A percentile compares a stretch with the other conserved stretches of the same genome.
Evolutionary conservation across 768 basidiomycete genomes (phyloP).

Genomic region (Suillus variegatus): DNA sequence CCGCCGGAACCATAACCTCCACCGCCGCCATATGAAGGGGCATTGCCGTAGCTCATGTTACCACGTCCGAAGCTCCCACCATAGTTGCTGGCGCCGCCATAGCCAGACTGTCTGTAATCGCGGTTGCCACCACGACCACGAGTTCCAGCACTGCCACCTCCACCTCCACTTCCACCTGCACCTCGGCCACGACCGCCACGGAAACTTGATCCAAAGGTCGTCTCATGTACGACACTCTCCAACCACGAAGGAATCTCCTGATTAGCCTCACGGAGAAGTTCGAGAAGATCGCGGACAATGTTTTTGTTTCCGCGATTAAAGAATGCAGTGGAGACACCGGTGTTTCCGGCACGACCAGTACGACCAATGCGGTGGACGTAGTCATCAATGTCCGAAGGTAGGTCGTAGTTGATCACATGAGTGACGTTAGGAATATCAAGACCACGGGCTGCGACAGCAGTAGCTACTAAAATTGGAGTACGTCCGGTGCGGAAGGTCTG

Average conservation of each 20-base stretch:
- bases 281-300: conserved; percentile 89
- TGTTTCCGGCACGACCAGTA: conserved; percentile 98
- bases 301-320: conserved; percentile 92
- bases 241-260: conserved; percentile 94
- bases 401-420: conserved; percentile 97
- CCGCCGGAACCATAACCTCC: conserved; percentile 40
- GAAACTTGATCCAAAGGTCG: conserved; percentile 62
- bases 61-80: conserved; percentile 32
- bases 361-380: conserved; percentile 98
- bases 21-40: conserved; percentile 38
- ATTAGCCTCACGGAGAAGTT: conserved; percentile 93
- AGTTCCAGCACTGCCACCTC: conserved; percentile 43
- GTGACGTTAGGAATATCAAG: conserved; percentile 99
- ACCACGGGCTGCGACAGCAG: conserved; percentile 98
- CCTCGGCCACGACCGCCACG: conserved; percentile 57
- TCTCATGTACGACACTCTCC: conserved; percentile 82
- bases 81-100: conserved; percentile 36
- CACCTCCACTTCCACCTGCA: conserved; percentile 55
- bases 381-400: conserved; percentile 97
- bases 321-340: conserved; percentile 94
- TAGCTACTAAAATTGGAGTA: conserved; percentile 96
- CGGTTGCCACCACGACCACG: conserved; percentile 41
- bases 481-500: conserved; percentile 94
- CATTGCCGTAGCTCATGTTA: conserved; percentile 27
- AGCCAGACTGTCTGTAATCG: conserved; percentile 34